These are phyloP conservation scores for Metarhizium humberi DNA, from an alignment of 2,329 filamentous ascomycete species.

Conservation along the genomic window DNA sequence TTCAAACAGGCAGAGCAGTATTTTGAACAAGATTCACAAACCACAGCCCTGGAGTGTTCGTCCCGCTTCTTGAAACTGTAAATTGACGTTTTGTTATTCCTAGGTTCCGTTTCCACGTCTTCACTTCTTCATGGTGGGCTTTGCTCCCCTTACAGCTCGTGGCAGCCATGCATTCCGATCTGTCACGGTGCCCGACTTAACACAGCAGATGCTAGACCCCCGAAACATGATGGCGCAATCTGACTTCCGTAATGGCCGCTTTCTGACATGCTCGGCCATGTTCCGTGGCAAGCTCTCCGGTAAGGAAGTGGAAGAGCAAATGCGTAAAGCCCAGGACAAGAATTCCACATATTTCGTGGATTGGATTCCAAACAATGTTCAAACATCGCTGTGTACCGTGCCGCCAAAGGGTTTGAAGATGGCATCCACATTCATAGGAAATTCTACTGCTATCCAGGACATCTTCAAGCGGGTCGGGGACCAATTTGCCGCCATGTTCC, in stretches of 20 bases:
- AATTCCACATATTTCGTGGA: slow-evolving; percentile 99
- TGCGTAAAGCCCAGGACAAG: slow-evolving; percentile 99
- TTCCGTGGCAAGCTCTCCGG: slow-evolving; percentile 99
- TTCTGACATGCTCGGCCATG: slow-evolving; percentile 98
- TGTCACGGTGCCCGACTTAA: slow-evolving; percentile 92
- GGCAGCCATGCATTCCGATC: slow-evolving; percentile 89
- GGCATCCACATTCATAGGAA: slow-evolving; percentile 97
- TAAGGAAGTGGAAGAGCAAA: slow-evolving; percentile 99
- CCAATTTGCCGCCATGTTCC: slow-evolving; percentile 99
- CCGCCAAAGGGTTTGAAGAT: slow-evolving; percentile 96
- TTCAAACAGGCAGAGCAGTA: not conserved
- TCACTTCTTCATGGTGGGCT: slow-evolving; percentile 99
- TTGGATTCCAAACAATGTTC: slow-evolving; percentile 99
- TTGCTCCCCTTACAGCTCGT: slow-evolving; percentile 87
- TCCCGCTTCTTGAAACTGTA: not conserved
- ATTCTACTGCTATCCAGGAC: slow-evolving; percentile 99
- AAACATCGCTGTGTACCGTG: slow-evolving; percentile 98
- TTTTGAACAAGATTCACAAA: not conserved
- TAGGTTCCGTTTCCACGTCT: slow-evolving; percentile 97
- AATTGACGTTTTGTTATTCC: not conserved
- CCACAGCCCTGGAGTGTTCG: not conserved
- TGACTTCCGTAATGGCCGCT: slow-evolving; percentile 98
- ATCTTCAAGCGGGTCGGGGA: slow-evolving; percentile 99
- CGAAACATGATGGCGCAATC: slow-evolving; percentile 99
- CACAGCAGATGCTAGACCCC: slow-evolving; percentile 99